Base-by-base conservation (phyloP, 2,329 filamentous ascomycete genomes). In the Trichoderma sp. region DNA sequence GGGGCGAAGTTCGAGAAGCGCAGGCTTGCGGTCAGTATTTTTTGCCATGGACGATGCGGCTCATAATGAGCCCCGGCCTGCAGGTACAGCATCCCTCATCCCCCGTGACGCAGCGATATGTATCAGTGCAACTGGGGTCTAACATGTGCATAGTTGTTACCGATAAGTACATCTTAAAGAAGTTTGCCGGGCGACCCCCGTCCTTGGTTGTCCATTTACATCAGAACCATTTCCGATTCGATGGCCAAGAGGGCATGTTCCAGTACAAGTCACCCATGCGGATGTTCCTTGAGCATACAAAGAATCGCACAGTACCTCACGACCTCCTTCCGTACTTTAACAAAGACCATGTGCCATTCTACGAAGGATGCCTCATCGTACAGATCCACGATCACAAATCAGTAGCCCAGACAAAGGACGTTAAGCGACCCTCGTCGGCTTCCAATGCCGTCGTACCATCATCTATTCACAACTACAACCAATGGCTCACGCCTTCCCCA, bases 291-390 rank as follows among this genome's bases (percentile, higher is more conserved):
- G 89, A 96, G 73, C 94, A 97, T 78, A 79, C 98, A 56, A 86
- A 86, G 72, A 83, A 83, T 52, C 88, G 91, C 68, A 97, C 93
- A 0, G 84, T 99, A 43, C 96, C 96, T 1, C 94, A 97, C 79
- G 94, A 97, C 74, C 88, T 98, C 77, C 82, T 98, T 13, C 89
- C 91, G 59, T 91, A 95, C 73, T 87, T 99, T 66, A 85, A 89
- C 32, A 85, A 88, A 59, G 84, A 85, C 21, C 88, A 89, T 24
- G 91, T 97, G 16, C 85, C 86, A 11, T 98, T 97, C 77, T 99
- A 98, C 77, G 94, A 98, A 79, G 94, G 92, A 37, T 97, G 95
- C 76, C 86, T 99, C 68, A 98, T 99, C 73, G 94, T 99, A 43
- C 91, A 97, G 78, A 84, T 98, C n/a, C 88, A 97, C 75, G 93